These are phyloP conservation scores for Aspergillus japonicus DNA, from an alignment of 2,329 filamentous ascomycete species.

Conservation along the genomic window DNA sequence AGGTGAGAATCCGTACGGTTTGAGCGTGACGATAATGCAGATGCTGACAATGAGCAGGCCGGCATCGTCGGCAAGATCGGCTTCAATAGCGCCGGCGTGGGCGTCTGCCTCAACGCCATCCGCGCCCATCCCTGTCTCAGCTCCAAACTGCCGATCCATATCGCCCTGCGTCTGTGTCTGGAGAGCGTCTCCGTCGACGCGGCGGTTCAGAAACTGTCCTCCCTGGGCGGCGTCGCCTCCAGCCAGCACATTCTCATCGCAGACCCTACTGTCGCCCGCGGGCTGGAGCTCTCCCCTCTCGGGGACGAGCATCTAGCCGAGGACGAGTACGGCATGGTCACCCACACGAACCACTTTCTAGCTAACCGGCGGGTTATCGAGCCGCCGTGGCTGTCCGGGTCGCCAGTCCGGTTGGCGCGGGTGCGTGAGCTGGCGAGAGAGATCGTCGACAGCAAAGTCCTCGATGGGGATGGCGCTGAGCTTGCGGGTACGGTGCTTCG, in stretches of 20 bases:
- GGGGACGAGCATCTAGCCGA: constrained; percentile 37
- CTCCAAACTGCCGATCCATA: constrained; percentile 58
- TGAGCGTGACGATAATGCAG: not conserved
- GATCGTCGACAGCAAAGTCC: constrained; percentile 22
- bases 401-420: constrained; percentile 33
- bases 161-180: constrained; percentile 57
- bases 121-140: constrained; percentile 55
- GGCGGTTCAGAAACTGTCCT: constrained; percentile 48
- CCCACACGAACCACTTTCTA: constrained; percentile 49
- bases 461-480: constrained; percentile 21
- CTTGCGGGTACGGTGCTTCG: constrained; percentile 23
- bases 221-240: constrained; percentile 52
- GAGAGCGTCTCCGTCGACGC: constrained; percentile 51
- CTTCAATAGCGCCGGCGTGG: constrained; percentile 59
- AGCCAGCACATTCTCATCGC: constrained; percentile 58
- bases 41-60: constrained; percentile 31
- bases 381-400: constrained; percentile 33
- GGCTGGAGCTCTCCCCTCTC: constrained; percentile 30
- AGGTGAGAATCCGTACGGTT: constrained; percentile 27
- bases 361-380: constrained; percentile 35
- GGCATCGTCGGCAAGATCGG: constrained; percentile 66
- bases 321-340: constrained; percentile 35
- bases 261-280: constrained; percentile 38
- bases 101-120: constrained; percentile 62
- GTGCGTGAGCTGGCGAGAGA: constrained; percentile 24